Percentiles rank a stretch among this genome's conserved stretches.
Evolutionary conservation across 192 early-diverging fungal genomes (phyloP).

Genomic region (Linnemannia zychae): DNA sequence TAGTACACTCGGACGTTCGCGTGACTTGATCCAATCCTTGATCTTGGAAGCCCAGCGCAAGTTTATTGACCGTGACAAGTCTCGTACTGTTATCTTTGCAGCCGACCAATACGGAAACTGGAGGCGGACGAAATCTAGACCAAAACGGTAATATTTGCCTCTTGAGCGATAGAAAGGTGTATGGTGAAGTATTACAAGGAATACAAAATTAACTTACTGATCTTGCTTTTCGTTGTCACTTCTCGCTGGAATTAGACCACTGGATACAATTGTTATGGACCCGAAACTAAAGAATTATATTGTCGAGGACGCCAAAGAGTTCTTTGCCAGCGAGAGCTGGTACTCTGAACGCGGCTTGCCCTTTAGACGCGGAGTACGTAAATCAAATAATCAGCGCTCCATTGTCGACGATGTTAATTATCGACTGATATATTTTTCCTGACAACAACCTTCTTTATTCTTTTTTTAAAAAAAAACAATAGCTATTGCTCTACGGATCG

Average conservation of each 20-base stretch:
- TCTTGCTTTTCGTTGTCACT: background rate
- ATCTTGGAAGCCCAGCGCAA: slow-evolving; percentile 67
- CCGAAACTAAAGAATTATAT: slow-evolving; percentile 60
- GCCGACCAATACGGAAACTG: slow-evolving; percentile 80
- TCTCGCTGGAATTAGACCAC: slow-evolving; percentile 42
- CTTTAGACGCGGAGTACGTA: slow-evolving; percentile 69
- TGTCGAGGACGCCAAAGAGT: slow-evolving; percentile 63
- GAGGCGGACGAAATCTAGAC: slow-evolving; percentile 56
- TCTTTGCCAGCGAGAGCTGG: slow-evolving; percentile 70
- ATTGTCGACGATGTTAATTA: background rate
- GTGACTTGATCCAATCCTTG: slow-evolving; percentile 62
- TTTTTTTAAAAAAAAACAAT: background rate
- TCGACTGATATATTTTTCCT: background rate
- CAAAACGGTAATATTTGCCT: slow-evolving; percentile 30
- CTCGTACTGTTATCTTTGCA: slow-evolving; percentile 73
- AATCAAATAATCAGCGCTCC: background rate
- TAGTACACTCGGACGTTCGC: slow-evolving; percentile 66
- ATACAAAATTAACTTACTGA: background rate
- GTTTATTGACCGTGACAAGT: slow-evolving; percentile 70
- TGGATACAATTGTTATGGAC: slow-evolving; percentile 69
- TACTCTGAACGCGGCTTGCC: slow-evolving; percentile 72
- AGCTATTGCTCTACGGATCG: slow-evolving; percentile 75
- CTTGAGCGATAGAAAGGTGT: background rate
- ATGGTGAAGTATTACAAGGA: background rate
- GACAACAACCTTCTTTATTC: background rate